Evolutionary conservation across 768 basidiomycete genomes (phyloP), one percentile per base, ranked within the genome.

Genomic region (Hygrocybe coccinea): DNA sequence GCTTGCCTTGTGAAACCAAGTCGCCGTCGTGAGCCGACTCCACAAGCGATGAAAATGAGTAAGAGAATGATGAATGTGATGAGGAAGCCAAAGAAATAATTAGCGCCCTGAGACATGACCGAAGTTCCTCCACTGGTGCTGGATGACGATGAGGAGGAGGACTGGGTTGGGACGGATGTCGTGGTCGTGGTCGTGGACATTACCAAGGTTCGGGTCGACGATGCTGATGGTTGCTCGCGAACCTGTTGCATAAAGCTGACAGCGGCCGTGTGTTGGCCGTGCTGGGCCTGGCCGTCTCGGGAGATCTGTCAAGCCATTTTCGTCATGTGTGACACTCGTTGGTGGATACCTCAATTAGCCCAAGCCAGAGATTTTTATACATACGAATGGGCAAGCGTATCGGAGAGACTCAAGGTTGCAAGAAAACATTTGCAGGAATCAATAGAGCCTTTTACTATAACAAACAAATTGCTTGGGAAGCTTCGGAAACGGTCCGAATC

Each of bases 31-130:
- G 80, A 74, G 47, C 75, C 70, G 14, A 83, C 60, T 7, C 79
- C 80, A 49, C 80, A 82, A 3, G 72, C 76, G 8, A 81, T 67
- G 52, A 83, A 81, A 47, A 83, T 63, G 44, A 82, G 67, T 25
- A 83, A 64, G 44, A 80, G 70, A 1, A 73, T 69, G 55, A 77
- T 68, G 59, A 81, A 77, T 21, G 77, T 72, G 62, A 79, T 74
- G 58, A 81, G 74, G 58, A 81, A 79, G 3, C 79, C 79, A 55
- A 79, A 79, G 64, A 79, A 79, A 62, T 78, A 77, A 59, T 68
- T 77, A 19, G 76, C 73, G 6, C 75, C 73, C 35, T 70, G 69
- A 34, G 60, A 55, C 56, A 59, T 59, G 14, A 54, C 58, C 25
- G 39, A 38, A 12, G 46, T 11, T 34, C 24, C 39, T 21, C 15